Conservation (phyloP, 1,284 basidiomycete species). For the Trichosporon ovoides region DNA sequence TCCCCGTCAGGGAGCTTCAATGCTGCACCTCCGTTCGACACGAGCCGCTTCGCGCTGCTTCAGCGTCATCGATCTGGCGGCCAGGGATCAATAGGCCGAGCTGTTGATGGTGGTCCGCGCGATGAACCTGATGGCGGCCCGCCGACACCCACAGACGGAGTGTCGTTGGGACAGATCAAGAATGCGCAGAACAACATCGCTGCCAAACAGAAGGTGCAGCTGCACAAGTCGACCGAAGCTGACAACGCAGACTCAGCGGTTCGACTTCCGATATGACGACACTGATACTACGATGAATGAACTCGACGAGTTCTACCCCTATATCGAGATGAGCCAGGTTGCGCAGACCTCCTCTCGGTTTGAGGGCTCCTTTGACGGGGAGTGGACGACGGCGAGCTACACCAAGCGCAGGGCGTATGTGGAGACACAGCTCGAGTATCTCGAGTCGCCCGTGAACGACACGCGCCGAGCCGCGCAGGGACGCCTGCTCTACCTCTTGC, state of each 20-base stretch:
- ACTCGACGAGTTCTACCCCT: constrained; percentile 97
- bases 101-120: constrained; percentile 16
- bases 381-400: constrained; percentile 69
- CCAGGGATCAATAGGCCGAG: constrained; percentile 7
- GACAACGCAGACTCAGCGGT: constrained; percentile 60
- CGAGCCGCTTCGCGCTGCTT: not conserved
- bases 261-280: constrained; percentile 88
- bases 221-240: not conserved
- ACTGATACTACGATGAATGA: constrained; percentile 93
- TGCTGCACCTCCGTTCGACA: not conserved
- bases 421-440: constrained; percentile 70
- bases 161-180: constrained; percentile 36
- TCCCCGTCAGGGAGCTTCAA: not conserved
- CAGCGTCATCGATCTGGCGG: not conserved
- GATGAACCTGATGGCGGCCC: constrained; percentile 11
- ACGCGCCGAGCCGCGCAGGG: constrained; percentile 80
- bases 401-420: constrained; percentile 61
- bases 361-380: constrained; percentile 76
- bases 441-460: constrained; percentile 79
- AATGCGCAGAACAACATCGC: not conserved
- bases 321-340: constrained; percentile 88
- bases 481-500: constrained; percentile 78
- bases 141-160: constrained; percentile 22
- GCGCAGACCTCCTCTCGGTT: constrained; percentile 82
- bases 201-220: constrained; percentile 3